phyloP scores from a whole-genome alignment of 371 early-diverging fungal species.

The Mortierella sp. region DNA sequence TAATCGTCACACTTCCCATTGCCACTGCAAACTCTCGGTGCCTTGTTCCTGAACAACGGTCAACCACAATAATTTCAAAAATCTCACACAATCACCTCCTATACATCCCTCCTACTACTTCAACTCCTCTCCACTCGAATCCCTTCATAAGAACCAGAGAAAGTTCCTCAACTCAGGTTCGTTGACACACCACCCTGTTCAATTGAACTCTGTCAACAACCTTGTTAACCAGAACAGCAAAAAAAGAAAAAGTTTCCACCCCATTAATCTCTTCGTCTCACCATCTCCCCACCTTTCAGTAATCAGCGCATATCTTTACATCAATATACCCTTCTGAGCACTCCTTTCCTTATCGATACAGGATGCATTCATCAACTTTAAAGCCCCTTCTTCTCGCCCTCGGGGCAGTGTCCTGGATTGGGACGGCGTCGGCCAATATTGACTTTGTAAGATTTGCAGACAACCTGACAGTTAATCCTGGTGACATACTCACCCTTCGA shows the following conservation, averaged over 20 bases:
- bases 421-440: constrained; percentile 25
- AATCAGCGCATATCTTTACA: background rate
- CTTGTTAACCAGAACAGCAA: too few relatives aligned
- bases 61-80: too few relatives aligned
- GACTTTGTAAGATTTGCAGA: constrained; percentile 7
- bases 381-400: background rate
- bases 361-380: background rate
- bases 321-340: background rate
- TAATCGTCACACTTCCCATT: too few relatives aligned
- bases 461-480: constrained; percentile 12
- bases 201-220: too few relatives aligned
- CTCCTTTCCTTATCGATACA: background rate
- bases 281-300: background rate
- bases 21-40: too few relatives aligned
- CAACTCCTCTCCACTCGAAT: too few relatives aligned
- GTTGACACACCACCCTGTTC: too few relatives aligned
- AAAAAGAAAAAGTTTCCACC: background rate
- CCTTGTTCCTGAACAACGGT: too few relatives aligned
- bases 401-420: constrained; percentile 10
- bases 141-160: too few relatives aligned
- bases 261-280: background rate
- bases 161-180: too few relatives aligned
- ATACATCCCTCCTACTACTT: too few relatives aligned
- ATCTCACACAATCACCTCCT: too few relatives aligned
- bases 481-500: background rate